Evolutionary conservation across 805 yeast species (phyloP).

Genomic region (Metschnikowia vanudenii): DNA sequence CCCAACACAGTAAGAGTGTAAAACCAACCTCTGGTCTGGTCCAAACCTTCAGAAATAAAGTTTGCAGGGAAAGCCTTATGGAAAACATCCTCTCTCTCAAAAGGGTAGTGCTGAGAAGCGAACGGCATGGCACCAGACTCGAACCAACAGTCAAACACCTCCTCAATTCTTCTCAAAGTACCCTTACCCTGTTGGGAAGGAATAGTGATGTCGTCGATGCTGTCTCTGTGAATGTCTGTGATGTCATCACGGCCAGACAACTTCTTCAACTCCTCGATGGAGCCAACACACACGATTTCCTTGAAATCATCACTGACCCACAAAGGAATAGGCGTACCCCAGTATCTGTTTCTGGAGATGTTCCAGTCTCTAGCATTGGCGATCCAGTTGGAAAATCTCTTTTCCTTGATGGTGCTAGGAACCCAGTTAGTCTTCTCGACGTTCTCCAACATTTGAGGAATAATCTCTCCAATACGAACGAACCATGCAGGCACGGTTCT

Average conservation of each 20-base stretch:
- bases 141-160: conserved; percentile 99
- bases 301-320: conserved; percentile 95
- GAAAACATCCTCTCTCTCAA: conserved; percentile 76
- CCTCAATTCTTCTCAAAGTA: conserved; percentile 82
- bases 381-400: conserved; percentile 97
- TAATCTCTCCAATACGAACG: conserved; percentile 80
- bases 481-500: conserved; percentile 99
- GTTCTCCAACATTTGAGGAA: conserved; percentile 85
- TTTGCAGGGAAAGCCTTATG: conserved; percentile 86
- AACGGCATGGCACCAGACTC: conserved; percentile 99
- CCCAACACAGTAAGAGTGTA: conserved; percentile 95
- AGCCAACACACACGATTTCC: conserved; percentile 92
- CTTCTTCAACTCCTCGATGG: conserved; percentile 80
- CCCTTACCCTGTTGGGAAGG: conserved; percentile 93
- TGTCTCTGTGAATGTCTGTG: conserved; percentile 91
- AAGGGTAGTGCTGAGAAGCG: conserved; percentile 95
- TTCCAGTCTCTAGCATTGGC: conserved; percentile 99
- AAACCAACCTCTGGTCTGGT: conserved; percentile 99
- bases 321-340: conserved; percentile 99
- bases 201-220: conserved; percentile 86
- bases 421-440: conserved; percentile 93
- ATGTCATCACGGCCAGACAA: conserved; percentile 80
- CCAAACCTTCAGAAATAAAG: conserved; percentile 97
- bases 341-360: conserved; percentile 94
- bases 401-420: conserved; percentile 84